Conservation (phyloP, 169 alveolate species). For the Theileria annulata region DNA sequence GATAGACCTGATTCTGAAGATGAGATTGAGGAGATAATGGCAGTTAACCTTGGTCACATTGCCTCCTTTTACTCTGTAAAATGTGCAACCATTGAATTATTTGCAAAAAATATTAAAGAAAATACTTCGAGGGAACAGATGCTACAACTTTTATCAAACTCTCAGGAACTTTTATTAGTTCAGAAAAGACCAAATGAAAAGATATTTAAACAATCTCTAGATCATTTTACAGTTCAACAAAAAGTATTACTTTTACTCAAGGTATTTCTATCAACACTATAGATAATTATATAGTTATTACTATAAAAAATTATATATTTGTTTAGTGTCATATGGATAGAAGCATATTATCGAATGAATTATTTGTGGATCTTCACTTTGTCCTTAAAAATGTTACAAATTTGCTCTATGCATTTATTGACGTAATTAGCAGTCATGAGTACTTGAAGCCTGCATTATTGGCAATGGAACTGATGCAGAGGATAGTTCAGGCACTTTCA, state of each 20-base stretch:
- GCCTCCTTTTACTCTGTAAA: constrained; percentile 76
- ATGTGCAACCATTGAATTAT: constrained; percentile 75
- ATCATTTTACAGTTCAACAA: constrained; percentile 43
- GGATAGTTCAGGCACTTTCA: constrained; percentile 95
- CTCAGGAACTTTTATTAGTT: constrained; percentile 70
- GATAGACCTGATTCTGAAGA: constrained; percentile 81
- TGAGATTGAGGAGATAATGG: constrained; percentile 59
- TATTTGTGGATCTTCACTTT: constrained; percentile 78
- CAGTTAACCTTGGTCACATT: constrained; percentile 82
- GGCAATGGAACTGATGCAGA: constrained; percentile 96
- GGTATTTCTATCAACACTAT: constrained; percentile 50
- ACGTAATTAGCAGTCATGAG: constrained; percentile 93
- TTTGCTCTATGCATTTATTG: constrained; percentile 95
- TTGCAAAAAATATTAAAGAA: constrained; percentile 54
- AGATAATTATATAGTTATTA: neutral
- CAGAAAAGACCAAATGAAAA: constrained; percentile 57
- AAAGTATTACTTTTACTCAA: constrained; percentile 64
- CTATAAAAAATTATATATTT: too few relatives aligned
- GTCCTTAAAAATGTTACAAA: constrained; percentile 80
- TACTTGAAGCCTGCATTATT: constrained; percentile 92
- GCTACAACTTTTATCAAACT: constrained; percentile 47
- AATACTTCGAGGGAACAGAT: constrained; percentile 24
- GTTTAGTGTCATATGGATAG: constrained; percentile 93
- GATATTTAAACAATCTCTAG: constrained; percentile 64
- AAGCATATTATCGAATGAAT: constrained; percentile 79